phyloP scores from a whole-genome alignment of 2,329 filamentous ascomycete species.

The Penicillium hordei region DNA sequence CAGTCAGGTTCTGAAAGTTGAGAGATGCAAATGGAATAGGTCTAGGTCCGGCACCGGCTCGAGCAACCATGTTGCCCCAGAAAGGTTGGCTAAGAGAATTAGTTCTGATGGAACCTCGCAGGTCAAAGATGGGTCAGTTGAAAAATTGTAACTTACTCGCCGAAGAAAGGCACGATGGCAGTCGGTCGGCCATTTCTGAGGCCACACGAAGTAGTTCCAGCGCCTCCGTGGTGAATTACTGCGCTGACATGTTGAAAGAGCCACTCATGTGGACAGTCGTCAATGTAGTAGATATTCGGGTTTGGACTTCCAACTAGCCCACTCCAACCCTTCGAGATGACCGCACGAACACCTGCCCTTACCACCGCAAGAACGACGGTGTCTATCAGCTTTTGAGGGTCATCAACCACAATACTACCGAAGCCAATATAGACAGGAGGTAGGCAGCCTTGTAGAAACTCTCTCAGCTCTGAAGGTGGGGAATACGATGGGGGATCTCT shows the following conservation, averaged over 20 bases:
- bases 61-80: conserved; percentile 55
- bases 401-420: conserved; percentile 57
- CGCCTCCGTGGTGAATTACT: conserved; percentile 61
- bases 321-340: conserved; percentile 58
- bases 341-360: conserved; percentile 50
- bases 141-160: conserved; percentile 41
- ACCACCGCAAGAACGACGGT: conserved; percentile 51
- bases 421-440: conserved; percentile 59
- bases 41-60: conserved; percentile 50
- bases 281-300: conserved; percentile 51
- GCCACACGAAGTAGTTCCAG: conserved; percentile 59
- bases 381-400: conserved; percentile 47
- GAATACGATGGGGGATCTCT: conserved; percentile 37
- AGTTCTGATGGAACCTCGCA: neutral
- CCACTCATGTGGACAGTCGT: conserved; percentile 60
- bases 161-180: conserved; percentile 58
- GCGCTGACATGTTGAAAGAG: conserved; percentile 56
- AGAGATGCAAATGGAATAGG: conserved; percentile 51
- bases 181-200: conserved; percentile 54
- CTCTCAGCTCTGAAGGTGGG: conserved; percentile 41
- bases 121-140: no score
- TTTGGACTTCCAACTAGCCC: conserved; percentile 42
- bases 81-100: conserved; percentile 46
- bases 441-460: conserved; percentile 49
- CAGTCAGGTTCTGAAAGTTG: conserved; percentile 46